Evolutionary conservation across 257 asterid species (phyloP).

Genomic region (Solanum peruvianum): DNA sequence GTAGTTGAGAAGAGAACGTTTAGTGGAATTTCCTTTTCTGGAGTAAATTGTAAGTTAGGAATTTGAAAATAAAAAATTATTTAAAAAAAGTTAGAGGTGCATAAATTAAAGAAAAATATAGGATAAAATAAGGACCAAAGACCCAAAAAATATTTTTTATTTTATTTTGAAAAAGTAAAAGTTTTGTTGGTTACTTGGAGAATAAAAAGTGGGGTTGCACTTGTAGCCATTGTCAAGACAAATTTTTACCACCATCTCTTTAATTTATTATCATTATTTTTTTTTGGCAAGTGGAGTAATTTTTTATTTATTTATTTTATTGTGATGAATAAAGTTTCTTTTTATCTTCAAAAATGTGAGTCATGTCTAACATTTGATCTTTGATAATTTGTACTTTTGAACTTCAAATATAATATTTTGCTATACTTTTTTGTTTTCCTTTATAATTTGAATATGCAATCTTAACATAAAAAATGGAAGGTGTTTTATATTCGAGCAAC

Average conservation of each 20-base stretch:
- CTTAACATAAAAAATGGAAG: too few relatives aligned
- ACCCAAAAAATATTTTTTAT: not conserved
- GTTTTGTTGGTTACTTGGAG: not conserved
- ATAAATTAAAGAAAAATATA: not conserved
- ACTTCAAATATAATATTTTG: not conserved
- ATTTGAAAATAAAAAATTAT: not conserved
- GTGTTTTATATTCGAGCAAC: too few relatives aligned
- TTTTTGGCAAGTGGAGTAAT: not conserved
- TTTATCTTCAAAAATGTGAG: not conserved
- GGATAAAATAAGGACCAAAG: not conserved
- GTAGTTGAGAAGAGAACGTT: not conserved
- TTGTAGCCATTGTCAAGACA: constrained; percentile 8
- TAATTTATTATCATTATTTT: not conserved
- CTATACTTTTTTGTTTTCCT: not conserved
- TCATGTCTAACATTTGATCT: rapidly evolving
- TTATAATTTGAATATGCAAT: not conserved
- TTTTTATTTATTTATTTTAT: not conserved
- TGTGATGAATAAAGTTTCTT: not conserved
- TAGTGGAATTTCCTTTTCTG: not conserved
- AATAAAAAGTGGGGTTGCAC: not conserved
- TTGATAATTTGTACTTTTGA: not conserved
- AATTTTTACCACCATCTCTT: not conserved
- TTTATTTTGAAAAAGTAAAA: not conserved
- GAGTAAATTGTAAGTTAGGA: constrained; percentile 6
- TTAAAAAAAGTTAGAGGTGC: not conserved